These are phyloP conservation scores for Madurella fahalii DNA, from an alignment of 2,329 filamentous ascomycete species.

Conservation along the genomic window DNA sequence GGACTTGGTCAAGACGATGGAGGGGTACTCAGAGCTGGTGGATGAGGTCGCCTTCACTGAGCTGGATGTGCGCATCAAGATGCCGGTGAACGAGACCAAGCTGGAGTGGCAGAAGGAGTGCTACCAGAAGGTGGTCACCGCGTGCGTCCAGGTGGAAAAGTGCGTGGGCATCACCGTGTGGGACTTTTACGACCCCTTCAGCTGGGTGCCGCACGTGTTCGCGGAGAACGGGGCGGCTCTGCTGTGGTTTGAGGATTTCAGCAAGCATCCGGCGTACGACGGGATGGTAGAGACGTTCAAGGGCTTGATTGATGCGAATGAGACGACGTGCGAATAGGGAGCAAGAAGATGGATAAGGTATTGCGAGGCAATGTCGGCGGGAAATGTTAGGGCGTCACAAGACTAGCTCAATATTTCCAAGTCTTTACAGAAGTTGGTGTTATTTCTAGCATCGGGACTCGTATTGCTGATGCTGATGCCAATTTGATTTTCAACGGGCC, in stretches of 20 bases:
- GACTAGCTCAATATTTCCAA: too few species aligned
- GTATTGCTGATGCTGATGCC: too few species aligned
- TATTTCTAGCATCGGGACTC: too few species aligned
- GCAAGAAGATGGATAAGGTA: not conserved
- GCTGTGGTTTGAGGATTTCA: conserved; percentile 34
- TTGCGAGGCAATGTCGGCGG: not conserved
- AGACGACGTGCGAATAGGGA: not conserved
- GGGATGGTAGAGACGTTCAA: conserved; percentile 35
- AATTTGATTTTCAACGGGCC: too few species aligned
- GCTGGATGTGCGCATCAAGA: conserved; percentile 48
- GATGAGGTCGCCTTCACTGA: conserved; percentile 56
- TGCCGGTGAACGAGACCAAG: conserved; percentile 38
- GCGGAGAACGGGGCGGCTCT: conserved; percentile 32
- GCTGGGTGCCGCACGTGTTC: conserved; percentile 36
- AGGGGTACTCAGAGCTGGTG: conserved; percentile 45
- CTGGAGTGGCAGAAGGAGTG: conserved; percentile 43
- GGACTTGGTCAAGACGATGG: conserved; percentile 42
- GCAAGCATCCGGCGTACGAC: conserved; percentile 35
- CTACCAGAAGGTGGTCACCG: conserved; percentile 35
- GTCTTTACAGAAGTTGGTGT: too few species aligned
- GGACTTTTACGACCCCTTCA: conserved; percentile 40
- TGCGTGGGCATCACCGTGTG: conserved; percentile 42
- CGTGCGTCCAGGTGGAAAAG: conserved; percentile 31
- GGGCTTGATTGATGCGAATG: conserved; percentile 6
- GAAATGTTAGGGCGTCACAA: too few species aligned